phyloP scores from a whole-genome alignment of 2,329 filamentous ascomycete species.

The Hymenoscyphus scutula region DNA sequence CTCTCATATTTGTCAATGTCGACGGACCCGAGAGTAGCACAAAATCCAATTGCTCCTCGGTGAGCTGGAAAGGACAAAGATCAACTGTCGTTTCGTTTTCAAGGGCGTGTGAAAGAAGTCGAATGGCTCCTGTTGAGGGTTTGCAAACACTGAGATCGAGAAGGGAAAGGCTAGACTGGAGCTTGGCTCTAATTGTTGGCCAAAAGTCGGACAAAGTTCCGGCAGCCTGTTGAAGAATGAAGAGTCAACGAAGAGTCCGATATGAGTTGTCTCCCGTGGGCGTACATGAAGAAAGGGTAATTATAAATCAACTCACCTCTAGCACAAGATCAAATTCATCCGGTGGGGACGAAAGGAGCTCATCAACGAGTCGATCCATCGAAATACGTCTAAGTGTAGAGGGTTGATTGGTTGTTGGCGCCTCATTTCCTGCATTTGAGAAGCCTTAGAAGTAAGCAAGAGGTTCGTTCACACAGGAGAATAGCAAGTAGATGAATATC shows the following conservation, averaged over 20 bases:
- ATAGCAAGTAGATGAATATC: background rate
- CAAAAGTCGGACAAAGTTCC: background rate
- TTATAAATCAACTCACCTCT: background rate
- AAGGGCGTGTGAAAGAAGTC: background rate
- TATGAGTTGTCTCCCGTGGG: too few relatives aligned
- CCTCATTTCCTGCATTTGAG: background rate
- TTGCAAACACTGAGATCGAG: background rate
- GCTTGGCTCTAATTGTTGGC: background rate
- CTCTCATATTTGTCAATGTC: background rate
- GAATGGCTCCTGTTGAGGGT: background rate
- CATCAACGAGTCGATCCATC: background rate
- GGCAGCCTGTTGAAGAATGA: background rate
- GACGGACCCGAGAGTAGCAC: background rate
- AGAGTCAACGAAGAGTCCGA: too few relatives aligned
- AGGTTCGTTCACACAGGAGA: background rate
- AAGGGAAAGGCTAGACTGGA: background rate
- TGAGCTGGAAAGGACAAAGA: background rate
- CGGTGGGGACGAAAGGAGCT: background rate
- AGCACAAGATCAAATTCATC: background rate
- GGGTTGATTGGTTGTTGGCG: background rate
- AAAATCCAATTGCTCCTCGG: background rate
- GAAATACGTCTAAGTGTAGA: background rate
- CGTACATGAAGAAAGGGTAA: background rate
- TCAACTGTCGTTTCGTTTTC: background rate
- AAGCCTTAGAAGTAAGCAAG: background rate